Base-by-base conservation (phyloP, 208 protist genomes). In the Acanthamoeba castellanii region DNA sequence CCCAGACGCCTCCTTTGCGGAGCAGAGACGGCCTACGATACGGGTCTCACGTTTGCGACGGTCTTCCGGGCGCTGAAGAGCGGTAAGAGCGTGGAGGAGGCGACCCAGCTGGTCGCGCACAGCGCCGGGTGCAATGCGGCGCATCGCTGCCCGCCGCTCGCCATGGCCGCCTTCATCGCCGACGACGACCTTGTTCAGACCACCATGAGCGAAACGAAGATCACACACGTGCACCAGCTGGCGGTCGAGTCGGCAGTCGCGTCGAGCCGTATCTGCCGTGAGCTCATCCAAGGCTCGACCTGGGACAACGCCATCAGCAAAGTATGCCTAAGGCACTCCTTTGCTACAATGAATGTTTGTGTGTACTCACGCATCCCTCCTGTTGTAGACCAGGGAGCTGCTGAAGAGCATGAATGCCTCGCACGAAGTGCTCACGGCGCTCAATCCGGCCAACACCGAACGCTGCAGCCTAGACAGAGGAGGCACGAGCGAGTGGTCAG, bases 11-110 rank as follows among this genome's bases (percentile, higher is more conserved):
- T 61, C n/a, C 55, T 11, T 61, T 55, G 50, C 0, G 11, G 59
- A 45, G n/a, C 57, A 91, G 84, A 91, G 59, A 91, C 61, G 84
- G 47, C 84, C 25, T 91, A 52, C 57, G 84, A 91, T 32, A 91
- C 84, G 9, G 84, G 84, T 1, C 14, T 70, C 22, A 70, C 84
- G 84, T 91, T 91, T 16, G 27, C n/a, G 50, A 72, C 52, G 13
- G 84, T 91, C 7, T 66, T 91, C 30, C n/a, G 30, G 18, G 84
- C 47, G 13, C 14, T 91, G 57, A 6, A 5, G 7, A 30, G n/a
- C 27, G 84, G 84, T 7, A 50, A 14, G 22, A 45, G 25, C 37
- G 16, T 70, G 9, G 84, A 91, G 14, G 84, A 91, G 34, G 84
- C 84, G 5, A 47, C 84, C 20, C 57, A 64, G n/a, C 84, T 64